These are phyloP conservation scores for Lentinus polychrous DNA, from an alignment of 1,284 basidiomycete genomes.

Conservation along the genomic window DNA sequence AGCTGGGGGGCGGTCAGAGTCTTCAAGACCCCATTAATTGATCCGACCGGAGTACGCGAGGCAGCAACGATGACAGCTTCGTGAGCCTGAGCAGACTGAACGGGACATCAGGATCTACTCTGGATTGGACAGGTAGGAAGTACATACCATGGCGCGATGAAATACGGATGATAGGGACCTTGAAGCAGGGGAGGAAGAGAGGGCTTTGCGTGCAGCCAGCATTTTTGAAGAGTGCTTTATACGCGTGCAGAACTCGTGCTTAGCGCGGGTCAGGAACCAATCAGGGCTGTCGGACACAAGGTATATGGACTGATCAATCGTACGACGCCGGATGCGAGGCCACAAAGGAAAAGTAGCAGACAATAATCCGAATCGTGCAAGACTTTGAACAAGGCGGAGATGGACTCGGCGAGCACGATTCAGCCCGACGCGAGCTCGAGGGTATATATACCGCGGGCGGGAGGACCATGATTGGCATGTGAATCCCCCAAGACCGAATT, in stretches of 20 bases:
- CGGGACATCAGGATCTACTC: constrained; percentile 8
- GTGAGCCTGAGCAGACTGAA: constrained; percentile 35
- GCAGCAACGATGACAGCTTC: constrained; percentile 95
- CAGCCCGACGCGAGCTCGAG: not conserved
- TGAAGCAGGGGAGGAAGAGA: constrained; percentile 32
- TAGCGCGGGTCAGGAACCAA: constrained; percentile 11
- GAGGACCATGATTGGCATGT: constrained; percentile 3
- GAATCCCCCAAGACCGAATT: not conserved
- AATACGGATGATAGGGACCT: constrained; percentile 28
- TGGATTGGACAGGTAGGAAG: not conserved
- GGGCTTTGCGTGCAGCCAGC: constrained; percentile 28
- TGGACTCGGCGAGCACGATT: not conserved
- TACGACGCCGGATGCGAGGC: constrained; percentile 9
- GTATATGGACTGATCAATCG: not conserved
- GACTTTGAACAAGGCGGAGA: not conserved
- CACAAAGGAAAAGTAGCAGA: not conserved
- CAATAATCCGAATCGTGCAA: not conserved
- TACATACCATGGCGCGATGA: constrained; percentile 29
- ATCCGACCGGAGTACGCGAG: constrained; percentile 91
- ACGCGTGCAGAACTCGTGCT: constrained; percentile 15
- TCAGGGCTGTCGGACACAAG: constrained; percentile 9
- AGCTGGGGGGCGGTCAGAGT: constrained; percentile 87
- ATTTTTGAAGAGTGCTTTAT: constrained; percentile 27
- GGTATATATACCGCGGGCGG: constrained; percentile 1
- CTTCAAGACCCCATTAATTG: constrained; percentile 88